These are phyloP conservation scores for Boletus semigastroideus DNA, from an alignment of 1,284 basidiomycete species.

Conservation along the genomic window DNA sequence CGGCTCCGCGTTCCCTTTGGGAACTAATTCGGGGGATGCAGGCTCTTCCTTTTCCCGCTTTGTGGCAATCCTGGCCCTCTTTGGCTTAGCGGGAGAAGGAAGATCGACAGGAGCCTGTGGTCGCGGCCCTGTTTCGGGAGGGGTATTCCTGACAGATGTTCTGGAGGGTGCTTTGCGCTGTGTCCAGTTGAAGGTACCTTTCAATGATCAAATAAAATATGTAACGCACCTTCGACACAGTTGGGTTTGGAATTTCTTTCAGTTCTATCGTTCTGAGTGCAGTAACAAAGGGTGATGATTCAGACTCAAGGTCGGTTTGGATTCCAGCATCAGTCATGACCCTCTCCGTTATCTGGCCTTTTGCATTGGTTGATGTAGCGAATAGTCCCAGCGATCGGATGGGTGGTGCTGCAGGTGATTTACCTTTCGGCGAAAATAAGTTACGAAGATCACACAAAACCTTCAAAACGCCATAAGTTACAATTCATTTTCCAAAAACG, in stretches of 20 bases:
- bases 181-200: slow-evolving; percentile 6
- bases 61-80: slow-evolving; percentile 27
- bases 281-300: slow-evolving; percentile 2
- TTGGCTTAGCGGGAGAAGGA: slow-evolving; percentile 30
- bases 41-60: slow-evolving; percentile 32
- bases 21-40: slow-evolving; percentile 4
- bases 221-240: slow-evolving; percentile 19
- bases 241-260: slow-evolving; percentile 19
- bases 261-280: slow-evolving; percentile 12
- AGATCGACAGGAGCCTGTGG: slow-evolving; percentile 19
- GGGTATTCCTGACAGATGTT: slow-evolving; percentile 15
- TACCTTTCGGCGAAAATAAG: slow-evolving; percentile 10
- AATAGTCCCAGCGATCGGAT: neutral
- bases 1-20: slow-evolving; percentile 2
- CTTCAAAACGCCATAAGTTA: slow-evolving; percentile 20
- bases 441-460: slow-evolving; percentile 31
- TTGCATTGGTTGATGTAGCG: neutral
- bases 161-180: slow-evolving; percentile 32
- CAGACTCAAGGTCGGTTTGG: slow-evolving; percentile 29
- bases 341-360: slow-evolving; percentile 10
- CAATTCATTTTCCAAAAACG: neutral
- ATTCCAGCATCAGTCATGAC: slow-evolving; percentile 22
- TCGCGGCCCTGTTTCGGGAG: slow-evolving; percentile 11
- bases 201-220: neutral
- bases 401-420: neutral